Evolutionary conservation across 1,139 yeast species (phyloP).

Genomic region (Blastobotrys persicus): DNA sequence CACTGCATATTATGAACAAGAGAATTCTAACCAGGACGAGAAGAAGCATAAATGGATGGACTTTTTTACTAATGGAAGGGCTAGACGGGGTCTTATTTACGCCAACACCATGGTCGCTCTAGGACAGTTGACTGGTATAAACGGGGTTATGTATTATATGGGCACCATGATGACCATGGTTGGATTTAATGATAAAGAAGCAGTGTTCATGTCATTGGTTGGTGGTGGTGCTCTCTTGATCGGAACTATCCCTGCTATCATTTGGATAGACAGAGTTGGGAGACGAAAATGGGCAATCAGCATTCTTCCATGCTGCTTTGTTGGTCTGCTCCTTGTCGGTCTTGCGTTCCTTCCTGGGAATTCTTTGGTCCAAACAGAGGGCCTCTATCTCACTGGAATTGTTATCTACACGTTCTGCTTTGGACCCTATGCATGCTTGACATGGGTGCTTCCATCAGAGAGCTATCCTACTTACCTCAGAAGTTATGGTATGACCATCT

Average conservation of each 20-base stretch:
- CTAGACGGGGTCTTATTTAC: conserved; percentile 56
- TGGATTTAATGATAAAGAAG: conserved; percentile 46
- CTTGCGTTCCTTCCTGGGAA: conserved; percentile 40
- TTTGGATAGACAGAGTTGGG: conserved; percentile 60
- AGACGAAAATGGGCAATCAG: conserved; percentile 43
- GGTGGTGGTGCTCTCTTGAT: conserved; percentile 60
- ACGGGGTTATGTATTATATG: conserved; percentile 44
- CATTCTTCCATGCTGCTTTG: conserved; percentile 51
- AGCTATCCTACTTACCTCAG: conserved; percentile 51
- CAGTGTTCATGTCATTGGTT: conserved; percentile 39
- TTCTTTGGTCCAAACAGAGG: conserved; percentile 48
- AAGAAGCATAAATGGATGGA: conserved; percentile 46
- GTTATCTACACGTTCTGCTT: conserved; percentile 59
- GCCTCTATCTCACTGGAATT: conserved; percentile 54
- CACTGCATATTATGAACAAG: conserved; percentile 39
- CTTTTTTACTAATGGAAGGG: conserved; percentile 51
- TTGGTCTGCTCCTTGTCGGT: conserved; percentile 58
- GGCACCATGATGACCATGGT: conserved; percentile 58
- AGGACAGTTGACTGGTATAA: conserved; percentile 44
- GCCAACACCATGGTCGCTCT: conserved; percentile 56
- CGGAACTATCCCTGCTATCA: conserved; percentile 61
- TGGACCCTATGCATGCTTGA: conserved; percentile 61
- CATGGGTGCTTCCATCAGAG: conserved; percentile 61
- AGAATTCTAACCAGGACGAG: conserved; percentile 37
- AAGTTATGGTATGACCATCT: conserved; percentile 52